Evolutionary conservation across 257 asterid genomes (phyloP).

Genomic region (Solanum okadae): DNA sequence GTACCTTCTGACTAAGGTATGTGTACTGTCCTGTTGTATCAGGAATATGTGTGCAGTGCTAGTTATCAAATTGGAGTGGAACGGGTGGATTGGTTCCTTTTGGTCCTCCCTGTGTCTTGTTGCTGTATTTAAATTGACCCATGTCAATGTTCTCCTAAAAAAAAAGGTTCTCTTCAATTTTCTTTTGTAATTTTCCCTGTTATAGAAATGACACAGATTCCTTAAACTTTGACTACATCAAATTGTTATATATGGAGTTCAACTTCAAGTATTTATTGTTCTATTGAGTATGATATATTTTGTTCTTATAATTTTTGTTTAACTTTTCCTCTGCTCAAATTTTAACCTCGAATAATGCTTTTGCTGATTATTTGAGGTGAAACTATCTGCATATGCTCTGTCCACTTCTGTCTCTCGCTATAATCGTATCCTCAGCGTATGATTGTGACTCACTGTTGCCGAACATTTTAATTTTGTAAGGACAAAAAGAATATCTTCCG

Average conservation of each 20-base stretch:
- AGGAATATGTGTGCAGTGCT: background rate
- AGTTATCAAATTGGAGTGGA: background rate
- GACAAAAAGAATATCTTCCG: background rate
- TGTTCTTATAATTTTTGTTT: too few relatives aligned
- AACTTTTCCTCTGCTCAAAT: too few relatives aligned
- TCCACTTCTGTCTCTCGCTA: background rate
- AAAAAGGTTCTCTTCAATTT: too few relatives aligned
- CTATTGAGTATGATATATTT: too few relatives aligned
- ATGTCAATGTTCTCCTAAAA: background rate
- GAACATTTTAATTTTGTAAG: background rate
- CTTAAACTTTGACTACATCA: too few relatives aligned
- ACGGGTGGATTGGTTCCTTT: background rate
- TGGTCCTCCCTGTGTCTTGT: background rate
- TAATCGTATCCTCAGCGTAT: background rate
- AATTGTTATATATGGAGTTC: too few relatives aligned
- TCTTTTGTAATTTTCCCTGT: too few relatives aligned
- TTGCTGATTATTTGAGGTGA: too few relatives aligned
- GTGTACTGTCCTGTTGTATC: background rate
- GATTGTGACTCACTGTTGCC: background rate
- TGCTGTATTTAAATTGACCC: background rate
- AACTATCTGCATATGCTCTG: background rate
- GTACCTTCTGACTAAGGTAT: constrained; percentile 90
- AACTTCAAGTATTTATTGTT: too few relatives aligned
- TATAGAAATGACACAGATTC: too few relatives aligned
- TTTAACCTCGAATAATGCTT: too few relatives aligned